phyloP scores from a whole-genome alignment of 768 basidiomycete genomes.

The Podaxis carcinomalis region DNA sequence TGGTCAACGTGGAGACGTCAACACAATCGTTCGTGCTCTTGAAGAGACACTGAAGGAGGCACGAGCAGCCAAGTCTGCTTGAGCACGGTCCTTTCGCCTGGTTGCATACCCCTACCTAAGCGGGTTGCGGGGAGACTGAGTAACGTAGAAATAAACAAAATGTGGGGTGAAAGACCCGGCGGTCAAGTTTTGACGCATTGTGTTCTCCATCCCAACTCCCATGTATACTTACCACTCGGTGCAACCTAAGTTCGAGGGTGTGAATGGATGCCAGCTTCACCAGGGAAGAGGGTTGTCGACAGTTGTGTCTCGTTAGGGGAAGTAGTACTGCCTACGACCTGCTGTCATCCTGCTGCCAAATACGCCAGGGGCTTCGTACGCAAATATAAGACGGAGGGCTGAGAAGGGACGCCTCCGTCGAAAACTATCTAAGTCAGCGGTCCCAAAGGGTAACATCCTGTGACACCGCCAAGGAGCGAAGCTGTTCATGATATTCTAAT shows the following conservation, averaged over 20 bases:
- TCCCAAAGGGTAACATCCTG: no score
- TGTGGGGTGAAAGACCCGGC: neutral
- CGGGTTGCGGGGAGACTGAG: neutral
- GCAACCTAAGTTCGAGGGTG: no score
- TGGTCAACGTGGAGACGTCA: slow-evolving; percentile 64
- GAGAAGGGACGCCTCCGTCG: no score
- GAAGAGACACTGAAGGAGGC: slow-evolving; percentile 50
- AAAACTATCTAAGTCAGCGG: no score
- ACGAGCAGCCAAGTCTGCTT: slow-evolving; percentile 16
- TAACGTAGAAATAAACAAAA: neutral
- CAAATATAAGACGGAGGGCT: no score
- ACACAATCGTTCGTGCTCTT: slow-evolving; percentile 64
- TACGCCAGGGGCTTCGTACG: no score
- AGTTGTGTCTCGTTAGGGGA: neutral
- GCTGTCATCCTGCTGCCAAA: slow-evolving; percentile 12
- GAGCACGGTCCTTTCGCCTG: neutral
- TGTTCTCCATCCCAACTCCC: neutral
- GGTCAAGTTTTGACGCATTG: neutral
- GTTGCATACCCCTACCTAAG: neutral
- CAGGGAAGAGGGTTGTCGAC: neutral
- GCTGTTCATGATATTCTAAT: no score
- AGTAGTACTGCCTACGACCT: slow-evolving; percentile 16
- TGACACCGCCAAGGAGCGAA: no score
- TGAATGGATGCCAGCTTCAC: no score
- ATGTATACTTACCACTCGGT: neutral